Evolutionary conservation across 1,284 basidiomycete genomes (phyloP).

Genomic region (Sanghuangporus weigelae): DNA sequence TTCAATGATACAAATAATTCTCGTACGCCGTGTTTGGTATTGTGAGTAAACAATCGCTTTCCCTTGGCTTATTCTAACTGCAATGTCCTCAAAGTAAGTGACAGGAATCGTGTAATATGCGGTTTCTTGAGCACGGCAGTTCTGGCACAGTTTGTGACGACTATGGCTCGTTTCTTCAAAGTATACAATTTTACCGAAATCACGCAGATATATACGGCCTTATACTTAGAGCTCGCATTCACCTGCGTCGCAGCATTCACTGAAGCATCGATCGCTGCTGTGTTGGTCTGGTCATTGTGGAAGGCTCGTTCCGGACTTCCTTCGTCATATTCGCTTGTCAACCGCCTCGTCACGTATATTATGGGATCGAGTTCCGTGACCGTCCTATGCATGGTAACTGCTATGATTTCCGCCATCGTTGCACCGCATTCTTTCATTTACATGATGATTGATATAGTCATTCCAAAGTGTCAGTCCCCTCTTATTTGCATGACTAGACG

Average conservation of each 20-base stretch:
- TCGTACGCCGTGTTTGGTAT: background rate
- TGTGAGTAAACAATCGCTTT: background rate
- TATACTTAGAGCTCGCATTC: background rate
- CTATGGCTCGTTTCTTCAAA: background rate
- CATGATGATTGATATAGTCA: background rate
- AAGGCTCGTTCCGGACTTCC: background rate
- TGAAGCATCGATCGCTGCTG: conserved; percentile 11
- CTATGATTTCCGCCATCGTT: background rate
- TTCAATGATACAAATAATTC: background rate
- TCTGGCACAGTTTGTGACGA: background rate
- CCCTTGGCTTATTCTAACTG: background rate
- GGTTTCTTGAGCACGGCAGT: background rate
- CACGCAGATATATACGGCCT: background rate
- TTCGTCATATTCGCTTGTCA: conserved; percentile 8
- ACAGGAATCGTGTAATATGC: background rate
- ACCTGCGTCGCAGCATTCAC: conserved; percentile 1
- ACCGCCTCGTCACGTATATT: conserved; percentile 11
- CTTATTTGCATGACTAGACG: too few species aligned
- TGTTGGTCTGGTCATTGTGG: conserved; percentile 5
- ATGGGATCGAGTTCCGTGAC: conserved; percentile 20
- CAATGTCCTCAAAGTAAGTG: background rate
- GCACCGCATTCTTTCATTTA: conserved; percentile 5
- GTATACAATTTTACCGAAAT: background rate
- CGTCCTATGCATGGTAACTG: background rate
- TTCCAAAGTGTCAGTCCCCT: background rate